A percentile compares a stretch with the other conserved stretches of the same genome.
phyloP scores from a whole-genome alignment of 1,139 yeast species.

The Magnusiomyces paraingens region DNA sequence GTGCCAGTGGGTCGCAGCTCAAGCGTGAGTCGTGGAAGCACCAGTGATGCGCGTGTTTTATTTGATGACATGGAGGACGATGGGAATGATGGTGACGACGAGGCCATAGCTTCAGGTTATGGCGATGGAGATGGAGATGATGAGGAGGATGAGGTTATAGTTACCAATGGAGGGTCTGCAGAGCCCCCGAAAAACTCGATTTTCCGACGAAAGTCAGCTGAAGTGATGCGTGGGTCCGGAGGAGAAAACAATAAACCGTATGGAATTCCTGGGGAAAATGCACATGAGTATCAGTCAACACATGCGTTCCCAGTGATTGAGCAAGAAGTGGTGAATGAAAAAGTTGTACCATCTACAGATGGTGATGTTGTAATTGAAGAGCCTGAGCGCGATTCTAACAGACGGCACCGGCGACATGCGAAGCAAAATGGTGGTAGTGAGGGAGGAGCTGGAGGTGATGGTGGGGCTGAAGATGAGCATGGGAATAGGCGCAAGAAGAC shows the following conservation, averaged over 20 bases:
- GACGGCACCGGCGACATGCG: background rate
- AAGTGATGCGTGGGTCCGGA: too few relatives aligned
- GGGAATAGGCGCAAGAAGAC: background rate
- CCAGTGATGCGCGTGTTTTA: background rate
- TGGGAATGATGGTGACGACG: background rate
- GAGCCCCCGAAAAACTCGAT: background rate
- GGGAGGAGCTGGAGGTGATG: background rate
- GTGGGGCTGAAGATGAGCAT: background rate
- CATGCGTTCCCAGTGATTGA: background rate
- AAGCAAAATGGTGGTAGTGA: background rate
- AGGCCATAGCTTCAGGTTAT: background rate
- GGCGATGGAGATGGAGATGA: background rate
- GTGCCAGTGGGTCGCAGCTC: background rate
- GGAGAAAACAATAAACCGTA: background rate
- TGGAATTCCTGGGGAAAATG: background rate
- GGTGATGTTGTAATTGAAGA: constrained; percentile 4
- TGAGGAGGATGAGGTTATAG: background rate
- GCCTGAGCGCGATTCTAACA: background rate
- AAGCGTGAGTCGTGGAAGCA: background rate
- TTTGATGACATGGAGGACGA: background rate
- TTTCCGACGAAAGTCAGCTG: background rate
- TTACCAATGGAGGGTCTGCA: background rate
- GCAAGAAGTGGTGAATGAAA: background rate
- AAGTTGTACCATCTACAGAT: too few relatives aligned
- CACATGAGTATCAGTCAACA: background rate